Conservation (phyloP, 441 rosid species). For the Gossypium schwendimanii region DNA sequence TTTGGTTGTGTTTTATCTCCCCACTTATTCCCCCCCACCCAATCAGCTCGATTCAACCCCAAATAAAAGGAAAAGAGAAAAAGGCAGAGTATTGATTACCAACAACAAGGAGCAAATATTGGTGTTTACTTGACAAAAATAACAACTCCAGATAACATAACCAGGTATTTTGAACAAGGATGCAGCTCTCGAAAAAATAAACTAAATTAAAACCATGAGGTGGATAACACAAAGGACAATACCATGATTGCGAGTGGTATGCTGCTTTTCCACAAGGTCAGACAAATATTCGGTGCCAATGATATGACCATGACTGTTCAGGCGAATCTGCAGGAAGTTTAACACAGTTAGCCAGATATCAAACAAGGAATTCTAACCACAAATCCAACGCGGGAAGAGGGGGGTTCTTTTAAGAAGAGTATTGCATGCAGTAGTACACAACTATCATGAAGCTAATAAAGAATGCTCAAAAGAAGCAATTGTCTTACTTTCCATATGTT, state of each 20-base stretch:
- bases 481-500: slow-evolving; percentile 85
- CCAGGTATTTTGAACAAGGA: neutral
- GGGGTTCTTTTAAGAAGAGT: neutral
- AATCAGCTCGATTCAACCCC: neutral
- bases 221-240: slow-evolving; percentile 13
- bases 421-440: neutral
- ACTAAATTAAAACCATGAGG: neutral
- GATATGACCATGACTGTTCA: slow-evolving; percentile 72
- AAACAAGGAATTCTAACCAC: neutral
- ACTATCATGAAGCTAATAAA: neutral
- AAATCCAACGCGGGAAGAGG: neutral
- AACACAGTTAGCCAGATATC: slow-evolving; percentile 18
- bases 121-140: neutral
- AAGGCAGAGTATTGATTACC: neutral
- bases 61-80: neutral
- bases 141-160: neutral
- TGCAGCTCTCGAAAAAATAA: neutral
- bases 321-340: slow-evolving; percentile 71
- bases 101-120: neutral
- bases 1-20: neutral
- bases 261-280: slow-evolving; percentile 90
- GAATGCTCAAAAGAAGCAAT: slow-evolving; percentile 3
- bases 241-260: slow-evolving; percentile 68
- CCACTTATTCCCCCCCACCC: neutral
- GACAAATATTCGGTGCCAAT: slow-evolving; percentile 88